These are phyloP conservation scores for Xylaria sp. DNA, from an alignment of 2,329 filamentous ascomycete species.

Conservation along the genomic window DNA sequence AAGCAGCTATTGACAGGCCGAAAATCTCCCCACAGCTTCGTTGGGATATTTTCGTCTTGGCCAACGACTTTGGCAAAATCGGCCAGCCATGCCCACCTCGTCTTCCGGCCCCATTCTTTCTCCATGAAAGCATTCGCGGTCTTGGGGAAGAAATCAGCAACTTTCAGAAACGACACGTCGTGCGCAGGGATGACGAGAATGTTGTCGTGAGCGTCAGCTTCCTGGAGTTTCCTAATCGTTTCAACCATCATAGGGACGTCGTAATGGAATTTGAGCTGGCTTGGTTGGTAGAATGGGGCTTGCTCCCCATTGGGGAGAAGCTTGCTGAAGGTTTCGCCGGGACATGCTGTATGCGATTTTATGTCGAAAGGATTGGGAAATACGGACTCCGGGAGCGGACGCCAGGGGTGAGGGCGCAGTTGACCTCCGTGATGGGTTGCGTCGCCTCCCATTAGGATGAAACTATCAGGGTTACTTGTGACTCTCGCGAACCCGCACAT, in stretches of 20 bases:
- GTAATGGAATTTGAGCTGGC: conserved; percentile 29
- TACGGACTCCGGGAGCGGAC: conserved; percentile 49
- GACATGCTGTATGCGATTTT: conserved; percentile 49
- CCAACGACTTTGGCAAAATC: conserved; percentile 60
- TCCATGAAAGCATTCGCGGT: conserved; percentile 58
- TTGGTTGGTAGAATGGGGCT: conserved; percentile 50
- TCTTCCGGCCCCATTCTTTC: conserved; percentile 59
- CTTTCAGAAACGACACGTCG: conserved; percentile 45
- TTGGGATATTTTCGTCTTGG: conserved; percentile 43
- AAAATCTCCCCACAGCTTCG: conserved; percentile 38
- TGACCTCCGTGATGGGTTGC: conserved; percentile 41
- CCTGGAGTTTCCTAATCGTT: conserved; percentile 48
- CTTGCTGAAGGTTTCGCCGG: conserved; percentile 38
- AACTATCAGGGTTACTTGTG: conserved; percentile 47
- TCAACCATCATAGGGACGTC: conserved; percentile 32
- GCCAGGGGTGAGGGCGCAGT: conserved; percentile 41
- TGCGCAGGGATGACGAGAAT: conserved; percentile 42
- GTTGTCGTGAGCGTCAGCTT: conserved; percentile 43
- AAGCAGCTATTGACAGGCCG: conserved; percentile 6
- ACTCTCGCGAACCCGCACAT: conserved; percentile 44
- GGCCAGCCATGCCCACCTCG: conserved; percentile 61
- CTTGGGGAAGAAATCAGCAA: conserved; percentile 62
- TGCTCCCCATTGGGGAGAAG: conserved; percentile 51
- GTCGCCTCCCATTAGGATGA: conserved; percentile 45
- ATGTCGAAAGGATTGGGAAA: conserved; percentile 54